A percentile compares a stretch with the other conserved stretches of the same genome.
Evolutionary conservation across 345 rosid species (phyloP).

Genomic region (Sisymbrium altissimum): DNA sequence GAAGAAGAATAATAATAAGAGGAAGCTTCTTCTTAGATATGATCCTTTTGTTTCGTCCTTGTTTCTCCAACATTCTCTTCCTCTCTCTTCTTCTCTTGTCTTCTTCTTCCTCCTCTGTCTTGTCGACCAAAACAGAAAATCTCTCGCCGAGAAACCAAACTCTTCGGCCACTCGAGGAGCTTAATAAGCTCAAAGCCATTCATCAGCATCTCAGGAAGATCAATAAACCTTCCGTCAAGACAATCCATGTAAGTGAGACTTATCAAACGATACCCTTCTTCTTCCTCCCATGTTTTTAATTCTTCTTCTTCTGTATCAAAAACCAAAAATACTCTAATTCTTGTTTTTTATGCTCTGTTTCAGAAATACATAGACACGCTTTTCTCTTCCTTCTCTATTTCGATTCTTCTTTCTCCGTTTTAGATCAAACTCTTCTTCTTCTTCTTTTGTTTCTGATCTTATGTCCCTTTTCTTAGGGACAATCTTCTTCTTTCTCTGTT

Average conservation of each 20-base stretch:
- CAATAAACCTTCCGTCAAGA: slow-evolving; percentile 82
- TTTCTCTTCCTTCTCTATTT: background rate
- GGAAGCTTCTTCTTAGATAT: slow-evolving; percentile 40
- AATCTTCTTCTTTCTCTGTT: background rate
- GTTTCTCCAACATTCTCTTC: slow-evolving; percentile 38
- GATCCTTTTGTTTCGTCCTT: slow-evolving; percentile 41
- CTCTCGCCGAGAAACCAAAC: slow-evolving; percentile 49
- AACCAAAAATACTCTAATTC: background rate
- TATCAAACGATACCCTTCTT: background rate
- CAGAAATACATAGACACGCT: background rate
- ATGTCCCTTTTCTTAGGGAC: background rate
- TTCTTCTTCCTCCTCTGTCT: slow-evolving; percentile 43
- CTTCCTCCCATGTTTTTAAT: background rate
- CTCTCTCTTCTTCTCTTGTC: slow-evolving; percentile 29
- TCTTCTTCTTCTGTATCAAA: background rate
- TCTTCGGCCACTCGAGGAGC: slow-evolving; percentile 61
- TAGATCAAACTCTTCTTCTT: background rate
- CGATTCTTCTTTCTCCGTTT: background rate
- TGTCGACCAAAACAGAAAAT: slow-evolving; percentile 39
- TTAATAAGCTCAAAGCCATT: slow-evolving; percentile 51
- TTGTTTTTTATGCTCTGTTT: background rate
- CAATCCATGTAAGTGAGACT: slow-evolving; percentile 61
- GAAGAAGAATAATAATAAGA: slow-evolving; percentile 40
- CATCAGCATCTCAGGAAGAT: slow-evolving; percentile 63
- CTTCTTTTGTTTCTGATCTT: background rate